A percentile compares a stretch with the other conserved stretches of the same genome.
Evolutionary conservation across 2,329 filamentous ascomycete genomes (phyloP).

Genomic region (Colletotrichum orchidophilum): DNA sequence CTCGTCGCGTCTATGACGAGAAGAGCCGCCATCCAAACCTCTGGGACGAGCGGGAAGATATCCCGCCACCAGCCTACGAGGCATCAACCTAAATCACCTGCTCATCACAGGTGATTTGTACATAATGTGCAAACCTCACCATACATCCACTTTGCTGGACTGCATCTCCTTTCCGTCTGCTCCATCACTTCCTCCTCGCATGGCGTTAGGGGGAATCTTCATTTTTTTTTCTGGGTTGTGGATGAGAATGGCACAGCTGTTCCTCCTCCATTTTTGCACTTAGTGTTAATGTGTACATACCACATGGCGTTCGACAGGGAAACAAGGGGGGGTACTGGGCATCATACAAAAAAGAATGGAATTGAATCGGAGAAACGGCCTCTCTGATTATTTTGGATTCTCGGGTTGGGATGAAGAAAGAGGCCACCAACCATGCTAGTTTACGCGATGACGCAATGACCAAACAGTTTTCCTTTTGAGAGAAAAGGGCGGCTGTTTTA

Average conservation of each 20-base stretch:
- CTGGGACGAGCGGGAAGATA: constrained; percentile 65
- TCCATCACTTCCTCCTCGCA: constrained; percentile 30
- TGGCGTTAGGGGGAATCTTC: constrained; percentile 24
- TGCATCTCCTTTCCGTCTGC: constrained; percentile 28
- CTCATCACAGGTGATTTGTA: constrained; percentile 23
- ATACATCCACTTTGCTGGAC: constrained; percentile 9
- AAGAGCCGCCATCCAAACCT: constrained; percentile 67
- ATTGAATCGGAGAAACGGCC: constrained; percentile 27
- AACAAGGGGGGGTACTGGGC: constrained; percentile 2
- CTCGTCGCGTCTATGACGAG: constrained; percentile 86
- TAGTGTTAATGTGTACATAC: constrained; percentile 34
- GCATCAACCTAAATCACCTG: constrained; percentile 49
- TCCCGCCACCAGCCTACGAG: constrained; percentile 71
- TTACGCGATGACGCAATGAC: constrained; percentile 12
- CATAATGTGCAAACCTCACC: constrained; percentile 26
- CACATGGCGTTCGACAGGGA: constrained; percentile 33
- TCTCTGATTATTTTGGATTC: constrained; percentile 26
- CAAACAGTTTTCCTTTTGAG: background rate
- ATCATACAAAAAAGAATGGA: constrained; percentile 29
- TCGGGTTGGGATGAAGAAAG: constrained; percentile 24
- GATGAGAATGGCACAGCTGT: background rate
- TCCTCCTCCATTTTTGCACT: background rate
- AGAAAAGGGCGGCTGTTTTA: constrained; percentile 7
- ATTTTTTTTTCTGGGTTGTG: background rate
- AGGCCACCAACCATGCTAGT: constrained; percentile 28